These are phyloP conservation scores for Dipteronia dyeriana DNA, from an alignment of 345 rosid species.

Conservation along the genomic window DNA sequence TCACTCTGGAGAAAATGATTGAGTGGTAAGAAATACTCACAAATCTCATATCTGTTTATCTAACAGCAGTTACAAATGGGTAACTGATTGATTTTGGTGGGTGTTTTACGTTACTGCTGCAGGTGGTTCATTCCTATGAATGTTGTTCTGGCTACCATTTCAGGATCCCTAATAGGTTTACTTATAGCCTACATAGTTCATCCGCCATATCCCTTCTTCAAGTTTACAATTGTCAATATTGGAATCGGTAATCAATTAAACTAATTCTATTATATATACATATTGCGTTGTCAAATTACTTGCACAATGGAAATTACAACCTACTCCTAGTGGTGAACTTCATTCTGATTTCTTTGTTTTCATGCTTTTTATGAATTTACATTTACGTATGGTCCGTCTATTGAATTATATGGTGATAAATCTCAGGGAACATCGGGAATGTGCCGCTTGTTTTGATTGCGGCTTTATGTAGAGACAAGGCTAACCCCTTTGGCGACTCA, in stretches of 20 bases:
- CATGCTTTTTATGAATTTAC: neutral
- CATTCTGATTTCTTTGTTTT: neutral
- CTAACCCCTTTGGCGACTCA: conserved; percentile 89
- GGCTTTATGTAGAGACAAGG: conserved; percentile 80
- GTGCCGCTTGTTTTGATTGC: conserved; percentile 96
- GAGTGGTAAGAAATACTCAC: conserved; percentile 57
- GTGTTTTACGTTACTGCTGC: too few relatives aligned
- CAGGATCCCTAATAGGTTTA: conserved; percentile 83
- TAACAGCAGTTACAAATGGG: neutral
- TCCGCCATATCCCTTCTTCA: conserved; percentile 97
- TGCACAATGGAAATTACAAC: neutral
- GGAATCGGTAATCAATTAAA: conserved; percentile 62
- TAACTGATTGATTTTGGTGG: neutral
- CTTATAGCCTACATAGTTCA: conserved; percentile 58
- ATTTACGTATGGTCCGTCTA: neutral
- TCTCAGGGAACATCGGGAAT: conserved; percentile 95
- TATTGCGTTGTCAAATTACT: neutral
- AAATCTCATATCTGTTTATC: too few relatives aligned
- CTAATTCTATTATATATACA: neutral
- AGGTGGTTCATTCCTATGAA: conserved; percentile 99
- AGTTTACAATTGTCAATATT: conserved; percentile 80
- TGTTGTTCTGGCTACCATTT: conserved; percentile 67
- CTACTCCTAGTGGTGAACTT: neutral
- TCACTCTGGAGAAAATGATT: conserved; percentile 78
- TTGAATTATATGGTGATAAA: neutral